A percentile compares a stretch with the other conserved stretches of the same genome.
These are phyloP conservation scores for Xylariales sp. DNA, from an alignment of 2,329 filamentous ascomycete genomes.

Conservation along the genomic window DNA sequence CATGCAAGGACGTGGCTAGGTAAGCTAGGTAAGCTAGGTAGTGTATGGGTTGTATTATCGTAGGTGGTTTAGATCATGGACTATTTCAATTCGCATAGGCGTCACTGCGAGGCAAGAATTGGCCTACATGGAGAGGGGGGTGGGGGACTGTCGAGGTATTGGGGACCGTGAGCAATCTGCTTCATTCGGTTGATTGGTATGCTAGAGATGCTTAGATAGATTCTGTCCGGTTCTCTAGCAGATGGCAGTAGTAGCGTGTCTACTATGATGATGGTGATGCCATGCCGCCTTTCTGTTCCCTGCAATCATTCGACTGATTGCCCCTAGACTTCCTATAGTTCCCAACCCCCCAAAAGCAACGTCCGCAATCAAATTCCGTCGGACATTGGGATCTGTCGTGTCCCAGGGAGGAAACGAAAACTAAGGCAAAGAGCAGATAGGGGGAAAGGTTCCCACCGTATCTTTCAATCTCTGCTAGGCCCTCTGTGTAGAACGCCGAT, in stretches of 20 bases:
- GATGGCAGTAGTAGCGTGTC: neutral
- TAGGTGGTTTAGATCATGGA: neutral
- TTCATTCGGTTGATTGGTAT: slow-evolving; percentile 7
- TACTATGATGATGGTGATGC: neutral
- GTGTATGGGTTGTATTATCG: no score
- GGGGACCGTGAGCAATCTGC: slow-evolving; percentile 6
- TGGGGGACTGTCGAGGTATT: no score
- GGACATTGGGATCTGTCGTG: neutral
- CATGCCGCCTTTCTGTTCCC: neutral
- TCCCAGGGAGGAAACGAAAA: slow-evolving; percentile 2
- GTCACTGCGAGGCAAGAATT: neutral
- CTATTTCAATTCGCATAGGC: neutral
- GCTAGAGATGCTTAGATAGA: neutral
- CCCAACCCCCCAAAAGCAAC: neutral
- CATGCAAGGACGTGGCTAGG: no score
- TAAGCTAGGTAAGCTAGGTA: no score
- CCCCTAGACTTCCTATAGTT: neutral
- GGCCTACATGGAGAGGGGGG: no score
- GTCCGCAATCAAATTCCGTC: neutral
- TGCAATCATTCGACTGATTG: neutral
- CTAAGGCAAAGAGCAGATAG: slow-evolving; percentile 27
- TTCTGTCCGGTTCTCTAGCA: slow-evolving; percentile 11
- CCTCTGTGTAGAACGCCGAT: slow-evolving; percentile 43
- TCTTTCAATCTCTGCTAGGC: slow-evolving; percentile 42
- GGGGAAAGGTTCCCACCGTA: neutral